Conservation (phyloP, 352 stramenopile genomes). For the Phytophthora pinifolia region DNA sequence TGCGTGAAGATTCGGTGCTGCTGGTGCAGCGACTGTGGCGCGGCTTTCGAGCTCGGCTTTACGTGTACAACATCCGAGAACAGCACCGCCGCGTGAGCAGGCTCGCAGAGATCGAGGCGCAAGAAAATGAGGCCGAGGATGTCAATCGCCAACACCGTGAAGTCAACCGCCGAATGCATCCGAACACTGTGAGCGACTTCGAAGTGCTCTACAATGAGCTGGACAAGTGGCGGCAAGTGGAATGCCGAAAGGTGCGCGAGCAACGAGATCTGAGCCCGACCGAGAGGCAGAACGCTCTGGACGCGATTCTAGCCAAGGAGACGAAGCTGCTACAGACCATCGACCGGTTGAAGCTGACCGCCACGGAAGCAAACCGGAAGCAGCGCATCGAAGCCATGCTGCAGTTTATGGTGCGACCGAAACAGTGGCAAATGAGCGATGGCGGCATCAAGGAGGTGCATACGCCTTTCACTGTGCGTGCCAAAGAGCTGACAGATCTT, state of each 20-base stretch:
- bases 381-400: conserved; percentile 89
- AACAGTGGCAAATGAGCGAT: conserved; percentile 93
- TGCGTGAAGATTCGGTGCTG: conserved; percentile 73
- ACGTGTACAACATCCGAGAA: conserved; percentile 49
- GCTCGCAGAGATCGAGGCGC: conserved; percentile 41
- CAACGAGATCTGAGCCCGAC: conserved; percentile 31
- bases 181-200: conserved; percentile 80
- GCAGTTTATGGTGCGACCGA: conserved; percentile 86
- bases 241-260: conserved; percentile 76
- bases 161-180: conserved; percentile 89
- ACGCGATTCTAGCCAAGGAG: conserved; percentile 74
- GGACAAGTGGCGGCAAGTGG: conserved; percentile 89
- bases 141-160: conserved; percentile 61
- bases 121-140: conserved; percentile 55
- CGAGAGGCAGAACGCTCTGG: conserved; percentile 45
- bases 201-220: conserved; percentile 94
- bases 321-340: conserved; percentile 90
- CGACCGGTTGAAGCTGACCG: conserved; percentile 85
- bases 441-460: conserved; percentile 88
- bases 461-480: conserved; percentile 87
- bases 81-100: conserved; percentile 32
- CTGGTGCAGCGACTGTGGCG: conserved; percentile 90
- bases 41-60: conserved; percentile 64
- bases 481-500: conserved; percentile 89
- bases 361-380: conserved; percentile 74